phyloP scores from a whole-genome alignment of 2,329 filamentous ascomycete species.

The Setomelanomma holmii region DNA sequence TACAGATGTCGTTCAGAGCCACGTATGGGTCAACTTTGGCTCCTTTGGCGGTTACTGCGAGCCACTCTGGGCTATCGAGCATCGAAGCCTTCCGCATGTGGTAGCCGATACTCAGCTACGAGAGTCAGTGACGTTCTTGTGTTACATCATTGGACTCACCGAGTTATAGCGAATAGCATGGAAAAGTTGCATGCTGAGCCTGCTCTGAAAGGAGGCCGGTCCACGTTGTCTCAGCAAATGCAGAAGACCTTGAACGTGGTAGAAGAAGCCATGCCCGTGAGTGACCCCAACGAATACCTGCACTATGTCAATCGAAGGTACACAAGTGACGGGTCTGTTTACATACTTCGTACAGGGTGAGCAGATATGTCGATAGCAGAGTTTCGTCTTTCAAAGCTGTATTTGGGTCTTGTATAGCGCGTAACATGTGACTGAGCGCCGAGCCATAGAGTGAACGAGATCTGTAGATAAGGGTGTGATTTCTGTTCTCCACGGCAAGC shows the following conservation, averaged over 20 bases:
- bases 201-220: slow-evolving; percentile 37
- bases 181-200: slow-evolving; percentile 41
- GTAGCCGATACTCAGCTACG: slow-evolving; percentile 43
- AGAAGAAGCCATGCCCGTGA: slow-evolving; percentile 46
- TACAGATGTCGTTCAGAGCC: slow-evolving; percentile 41
- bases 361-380: slow-evolving; percentile 43
- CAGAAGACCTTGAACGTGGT: slow-evolving; percentile 45
- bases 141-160: slow-evolving; percentile 17
- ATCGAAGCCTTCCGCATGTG: slow-evolving; percentile 45
- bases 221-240: slow-evolving; percentile 42
- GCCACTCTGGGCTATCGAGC: slow-evolving; percentile 43
- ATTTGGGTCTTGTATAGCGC: slow-evolving; percentile 36
- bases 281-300: slow-evolving; percentile 46
- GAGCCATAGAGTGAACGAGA: slow-evolving; percentile 45
- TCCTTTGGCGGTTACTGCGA: slow-evolving; percentile 37
- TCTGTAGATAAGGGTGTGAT: slow-evolving; percentile 38
- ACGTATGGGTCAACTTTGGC: slow-evolving; percentile 44
- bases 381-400: slow-evolving; percentile 42
- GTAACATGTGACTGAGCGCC: slow-evolving; percentile 42
- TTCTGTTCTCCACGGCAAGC: slow-evolving; percentile 41
- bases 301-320: neutral
- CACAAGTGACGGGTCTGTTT: neutral
- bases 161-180: slow-evolving; percentile 47
- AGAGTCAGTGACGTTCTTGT: slow-evolving; percentile 11
- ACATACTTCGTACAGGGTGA: slow-evolving; percentile 43